Conservation (phyloP, 495 filamentous ascomycete species). For the Bacidia gigantensis region DNA sequence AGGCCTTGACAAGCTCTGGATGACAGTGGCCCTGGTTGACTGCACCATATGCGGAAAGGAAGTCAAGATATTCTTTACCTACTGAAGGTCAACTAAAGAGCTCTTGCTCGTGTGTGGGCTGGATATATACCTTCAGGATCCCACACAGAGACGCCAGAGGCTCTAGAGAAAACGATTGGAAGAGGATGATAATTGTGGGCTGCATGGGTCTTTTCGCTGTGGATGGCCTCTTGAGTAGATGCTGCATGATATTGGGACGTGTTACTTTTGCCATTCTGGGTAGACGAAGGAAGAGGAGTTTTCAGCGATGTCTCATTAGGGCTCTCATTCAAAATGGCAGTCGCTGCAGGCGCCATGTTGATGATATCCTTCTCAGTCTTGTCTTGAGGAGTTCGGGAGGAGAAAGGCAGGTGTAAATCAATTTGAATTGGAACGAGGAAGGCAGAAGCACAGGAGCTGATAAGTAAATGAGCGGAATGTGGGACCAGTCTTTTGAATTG, state of each 20-base stretch:
- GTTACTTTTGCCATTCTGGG: slow-evolving; percentile 31
- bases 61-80: slow-evolving; percentile 72
- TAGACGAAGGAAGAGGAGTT: slow-evolving; percentile 37
- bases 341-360: slow-evolving; percentile 31
- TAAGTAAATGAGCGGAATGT: neutral
- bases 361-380: no score
- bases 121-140: slow-evolving; percentile 71
- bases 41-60: slow-evolving; percentile 92
- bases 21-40: slow-evolving; percentile 99
- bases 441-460: neutral
- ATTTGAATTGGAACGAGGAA: neutral
- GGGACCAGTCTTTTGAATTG: neutral
- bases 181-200: slow-evolving; percentile 99
- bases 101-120: neutral
- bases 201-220: slow-evolving; percentile 67
- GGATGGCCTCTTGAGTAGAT: slow-evolving; percentile 66
- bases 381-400: neutral
- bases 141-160: slow-evolving; percentile 78
- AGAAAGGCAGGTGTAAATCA: neutral
- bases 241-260: slow-evolving; percentile 58
- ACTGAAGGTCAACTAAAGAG: neutral
- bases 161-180: slow-evolving; percentile 77
- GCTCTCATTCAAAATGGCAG: slow-evolving; percentile 12
- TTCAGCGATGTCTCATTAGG: slow-evolving; percentile 26
- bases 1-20: slow-evolving; percentile 79